These are phyloP conservation scores for Hymenoscyphus occultus DNA, from an alignment of 2,329 filamentous ascomycete genomes.

Conservation along the genomic window DNA sequence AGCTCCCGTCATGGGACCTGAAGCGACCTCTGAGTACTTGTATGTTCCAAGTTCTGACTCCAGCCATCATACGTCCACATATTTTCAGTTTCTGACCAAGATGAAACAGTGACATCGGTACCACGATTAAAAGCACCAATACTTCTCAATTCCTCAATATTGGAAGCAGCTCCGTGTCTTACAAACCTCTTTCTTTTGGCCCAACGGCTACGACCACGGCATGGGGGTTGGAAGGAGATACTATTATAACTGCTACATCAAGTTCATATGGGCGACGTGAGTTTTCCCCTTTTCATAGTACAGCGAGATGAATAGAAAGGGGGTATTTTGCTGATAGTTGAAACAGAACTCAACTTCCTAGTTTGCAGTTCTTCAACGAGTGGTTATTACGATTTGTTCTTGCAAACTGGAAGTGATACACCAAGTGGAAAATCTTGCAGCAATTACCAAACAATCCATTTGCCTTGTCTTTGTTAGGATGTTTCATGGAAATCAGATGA, in stretches of 20 bases:
- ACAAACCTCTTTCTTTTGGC: conserved; percentile 50
- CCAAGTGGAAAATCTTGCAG: conserved; percentile 50
- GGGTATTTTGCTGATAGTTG: background rate
- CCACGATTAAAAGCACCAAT: conserved; percentile 49
- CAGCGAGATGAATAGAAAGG: background rate
- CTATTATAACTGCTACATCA: conserved; percentile 45
- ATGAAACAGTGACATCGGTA: conserved; percentile 40
- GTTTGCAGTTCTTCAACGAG: conserved; percentile 43
- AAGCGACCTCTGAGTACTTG: conserved; percentile 47
- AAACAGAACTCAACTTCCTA: conserved; percentile 49
- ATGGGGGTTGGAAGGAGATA: conserved; percentile 49
- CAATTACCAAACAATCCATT: conserved; percentile 53
- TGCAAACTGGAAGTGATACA: conserved; percentile 50
- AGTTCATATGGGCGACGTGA: conserved; percentile 44
- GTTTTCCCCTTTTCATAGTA: conserved; percentile 8
- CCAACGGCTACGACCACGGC: conserved; percentile 43
- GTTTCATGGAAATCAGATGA: background rate
- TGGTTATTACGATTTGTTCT: conserved; percentile 48
- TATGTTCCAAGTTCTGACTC: background rate
- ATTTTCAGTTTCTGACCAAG: background rate
- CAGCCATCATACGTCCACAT: too few species aligned
- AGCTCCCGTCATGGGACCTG: conserved; percentile 51
- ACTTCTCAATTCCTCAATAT: conserved; percentile 49
- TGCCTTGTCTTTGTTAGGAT: conserved; percentile 37
- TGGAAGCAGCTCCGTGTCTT: conserved; percentile 44